Percentiles rank a stretch among this genome's conserved stretches.
phyloP scores from a whole-genome alignment of 2,329 filamentous ascomycete species.

The Paradendryphiella salina region DNA sequence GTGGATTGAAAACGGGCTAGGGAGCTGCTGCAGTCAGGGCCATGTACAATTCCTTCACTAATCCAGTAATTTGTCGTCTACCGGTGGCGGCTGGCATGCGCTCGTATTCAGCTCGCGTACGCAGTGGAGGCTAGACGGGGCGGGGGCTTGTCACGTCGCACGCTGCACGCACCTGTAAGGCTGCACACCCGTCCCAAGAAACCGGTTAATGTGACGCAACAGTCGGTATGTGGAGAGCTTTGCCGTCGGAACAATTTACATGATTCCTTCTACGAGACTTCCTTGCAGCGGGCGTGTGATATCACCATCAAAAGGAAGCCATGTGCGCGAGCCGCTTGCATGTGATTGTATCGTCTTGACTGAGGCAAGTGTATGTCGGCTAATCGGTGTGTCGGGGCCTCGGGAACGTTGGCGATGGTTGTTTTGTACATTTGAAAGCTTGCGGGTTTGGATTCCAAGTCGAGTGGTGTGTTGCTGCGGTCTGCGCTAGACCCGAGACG shows the following conservation, averaged over 20 bases:
- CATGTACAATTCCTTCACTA: constrained; percentile 2
- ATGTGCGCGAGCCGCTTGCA: constrained; percentile 7
- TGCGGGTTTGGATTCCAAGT: constrained; percentile 4
- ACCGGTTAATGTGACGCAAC: constrained; percentile 20
- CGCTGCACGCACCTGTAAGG: constrained; percentile 15
- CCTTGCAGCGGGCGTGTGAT: constrained; percentile 8
- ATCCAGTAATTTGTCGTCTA: constrained; percentile 6
- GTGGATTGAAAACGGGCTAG: background rate
- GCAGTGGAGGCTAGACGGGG: constrained; percentile 20
- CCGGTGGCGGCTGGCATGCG: background rate
- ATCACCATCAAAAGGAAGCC: background rate
- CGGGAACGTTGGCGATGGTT: constrained; percentile 1
- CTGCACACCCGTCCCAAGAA: constrained; percentile 16
- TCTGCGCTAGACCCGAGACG: constrained; percentile 18
- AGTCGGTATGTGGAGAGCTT: constrained; percentile 12
- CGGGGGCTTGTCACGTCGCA: constrained; percentile 9
- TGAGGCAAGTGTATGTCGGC: constrained; percentile 11
- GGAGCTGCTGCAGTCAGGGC: constrained; percentile 4
- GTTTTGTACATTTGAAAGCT: constrained; percentile 1
- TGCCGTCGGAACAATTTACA: constrained; percentile 16
- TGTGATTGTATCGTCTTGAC: constrained; percentile 16
- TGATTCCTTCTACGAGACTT: constrained; percentile 1
- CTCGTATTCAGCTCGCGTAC: constrained; percentile 2
- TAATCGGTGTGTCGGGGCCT: constrained; percentile 13
- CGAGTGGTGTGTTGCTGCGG: constrained; percentile 12